Base-by-base conservation (phyloP, 169 alveolate genomes). In the Theileria orientalis region DNA sequence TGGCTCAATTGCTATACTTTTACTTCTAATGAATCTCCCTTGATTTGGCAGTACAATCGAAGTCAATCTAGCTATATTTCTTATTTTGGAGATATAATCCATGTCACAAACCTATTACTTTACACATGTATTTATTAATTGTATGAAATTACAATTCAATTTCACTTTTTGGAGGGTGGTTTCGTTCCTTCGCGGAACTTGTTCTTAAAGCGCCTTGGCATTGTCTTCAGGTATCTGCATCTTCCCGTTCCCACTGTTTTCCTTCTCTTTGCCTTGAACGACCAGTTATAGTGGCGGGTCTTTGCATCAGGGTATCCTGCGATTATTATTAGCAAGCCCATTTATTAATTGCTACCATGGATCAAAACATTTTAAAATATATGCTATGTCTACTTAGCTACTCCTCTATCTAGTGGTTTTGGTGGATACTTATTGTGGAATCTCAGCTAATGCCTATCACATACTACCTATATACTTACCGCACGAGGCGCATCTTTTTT, bases 181-280 rank as follows among this genome's bases (percentile, higher is more conserved):
- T 83, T 83, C 35, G 96, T 93, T 67, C 99, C 99, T 37, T 95
- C 97, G 73, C 99, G 92, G 94, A 96, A 97, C 71, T 96, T 96
- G 84, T 96, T 96, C 94, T 96, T 96, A 74, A 95, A 93, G 80
- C 97, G 94, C 88, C 99, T 90, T 30, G 97, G 93, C 87, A 97
- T 75, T 37, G 95, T 91, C 93, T 96, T 97, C 83, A 96, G 84
- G 87, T 96, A 94, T 84, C 98, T 94, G 94, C 94, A 84, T 86
- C 96, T 76, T 70, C 99, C 99, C 69, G 99, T 96, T 57, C 99
- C 99, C 56, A 94, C 92, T 64, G 98, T 95, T 71, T 92, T 90
- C 85, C 99, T 92, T 74, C 99, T 94, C 86, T 82, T 91, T 51
- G 98, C 98, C 94, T 97, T 97, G 86, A 77, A 83, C 47, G 96